Evolutionary conservation across 2,329 filamentous ascomycete species (phyloP).

Genomic region (Lachnellula willkommii): DNA sequence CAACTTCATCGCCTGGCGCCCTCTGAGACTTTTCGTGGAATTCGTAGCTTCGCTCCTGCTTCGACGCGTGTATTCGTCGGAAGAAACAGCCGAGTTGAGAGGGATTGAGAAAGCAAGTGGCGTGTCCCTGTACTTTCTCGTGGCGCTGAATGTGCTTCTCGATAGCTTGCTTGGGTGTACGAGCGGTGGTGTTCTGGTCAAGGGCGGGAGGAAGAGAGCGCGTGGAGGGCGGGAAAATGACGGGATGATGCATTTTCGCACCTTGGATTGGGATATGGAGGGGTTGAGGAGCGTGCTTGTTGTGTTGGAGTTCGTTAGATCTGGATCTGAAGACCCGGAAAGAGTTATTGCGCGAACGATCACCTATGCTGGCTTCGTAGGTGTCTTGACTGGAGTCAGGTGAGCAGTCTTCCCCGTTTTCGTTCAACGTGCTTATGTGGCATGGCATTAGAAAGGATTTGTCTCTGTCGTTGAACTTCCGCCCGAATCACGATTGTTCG

Average conservation of each 20-base stretch:
- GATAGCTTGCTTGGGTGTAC: conserved; percentile 63
- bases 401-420: conserved; percentile 18
- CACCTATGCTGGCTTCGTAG: conserved; percentile 48
- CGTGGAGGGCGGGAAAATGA: conserved; percentile 13
- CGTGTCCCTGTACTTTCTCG: conserved; percentile 53
- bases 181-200: conserved; percentile 43
- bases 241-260: conserved; percentile 50
- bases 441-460: conserved; percentile 32
- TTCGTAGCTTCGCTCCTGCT: conserved; percentile 42
- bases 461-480: conserved; percentile 47
- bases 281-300: conserved; percentile 35
- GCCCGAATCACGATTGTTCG: conserved; percentile 42
- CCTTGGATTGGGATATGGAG: conserved; percentile 44
- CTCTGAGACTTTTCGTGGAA: conserved; percentile 27
- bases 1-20: conserved; percentile 17
- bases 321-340: conserved; percentile 24
- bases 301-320: conserved; percentile 36
- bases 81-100: conserved; percentile 57
- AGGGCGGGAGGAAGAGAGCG: conserved; percentile 16
- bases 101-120: conserved; percentile 49
- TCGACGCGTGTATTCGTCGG: conserved; percentile 44
- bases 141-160: conserved; percentile 58
- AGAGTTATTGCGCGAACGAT: conserved; percentile 42
- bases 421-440: neutral
- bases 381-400: conserved; percentile 46